Conservation (phyloP, 202 grass and related monocot species). For the Schoenoplectus tabernaemontani region DNA sequence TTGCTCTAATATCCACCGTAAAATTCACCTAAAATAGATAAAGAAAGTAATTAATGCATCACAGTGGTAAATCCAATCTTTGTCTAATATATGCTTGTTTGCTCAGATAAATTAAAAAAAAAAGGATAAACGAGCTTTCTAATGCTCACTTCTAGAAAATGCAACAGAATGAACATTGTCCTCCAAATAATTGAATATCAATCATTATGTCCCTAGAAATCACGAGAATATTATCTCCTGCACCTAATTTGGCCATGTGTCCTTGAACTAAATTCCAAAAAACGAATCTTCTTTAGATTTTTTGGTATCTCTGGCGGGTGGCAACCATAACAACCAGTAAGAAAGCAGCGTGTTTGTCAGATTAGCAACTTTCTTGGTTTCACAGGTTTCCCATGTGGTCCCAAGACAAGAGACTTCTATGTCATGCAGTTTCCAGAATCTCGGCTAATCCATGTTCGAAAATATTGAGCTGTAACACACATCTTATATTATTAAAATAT, state of each 20-base stretch:
- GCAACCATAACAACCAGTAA: neutral
- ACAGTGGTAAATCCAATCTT: neutral
- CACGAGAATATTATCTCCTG: neutral
- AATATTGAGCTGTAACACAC: neutral
- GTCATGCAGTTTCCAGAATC: neutral
- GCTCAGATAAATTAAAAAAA: neutral
- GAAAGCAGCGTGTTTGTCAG: neutral
- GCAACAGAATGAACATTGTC: neutral
- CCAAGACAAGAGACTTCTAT: neutral
- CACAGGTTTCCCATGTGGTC: neutral
- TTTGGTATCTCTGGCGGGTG: neutral
- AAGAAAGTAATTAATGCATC: neutral
- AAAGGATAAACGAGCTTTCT: too few relatives aligned
- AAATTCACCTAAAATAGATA: conserved; percentile 73
- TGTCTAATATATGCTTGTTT: neutral
- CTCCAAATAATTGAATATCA: neutral
- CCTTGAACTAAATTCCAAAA: neutral
- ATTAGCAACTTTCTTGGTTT: neutral
- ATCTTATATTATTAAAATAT: neutral
- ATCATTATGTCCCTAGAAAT: neutral
- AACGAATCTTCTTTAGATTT: neutral
- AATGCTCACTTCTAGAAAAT: neutral
- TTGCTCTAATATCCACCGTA: conserved; percentile 77
- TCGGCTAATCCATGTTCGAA: neutral
- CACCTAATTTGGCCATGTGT: neutral